Base-by-base conservation (phyloP, 202 grass and related monocot genomes). In the Schoenoplectus triqueter region DNA sequence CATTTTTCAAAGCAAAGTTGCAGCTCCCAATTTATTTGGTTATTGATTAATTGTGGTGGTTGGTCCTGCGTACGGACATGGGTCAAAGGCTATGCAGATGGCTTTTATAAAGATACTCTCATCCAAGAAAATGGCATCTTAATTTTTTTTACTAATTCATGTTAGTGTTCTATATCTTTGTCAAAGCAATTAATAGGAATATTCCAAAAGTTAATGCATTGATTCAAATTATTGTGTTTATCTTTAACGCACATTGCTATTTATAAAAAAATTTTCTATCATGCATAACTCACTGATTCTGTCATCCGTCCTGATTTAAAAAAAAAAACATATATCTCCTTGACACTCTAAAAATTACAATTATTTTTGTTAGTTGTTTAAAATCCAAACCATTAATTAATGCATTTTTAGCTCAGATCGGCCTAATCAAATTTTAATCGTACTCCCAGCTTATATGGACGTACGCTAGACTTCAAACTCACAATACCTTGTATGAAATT, bases 261-360 rank as follows among this genome's bases (percentile, higher is more conserved):
- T 31, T 31, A 31, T 31, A 31, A 31, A 31, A 31, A 31, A 31
- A 31, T 0, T 31, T 31, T 31, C 31, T 0, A 77, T 56, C 73
- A 77, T 14, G 73, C 21, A 77, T 77, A 77, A 50, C 21, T 77
- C 50, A 77, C 73, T n/a, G 21, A 2, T 31, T 13, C 21, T 77
- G 73, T 73, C 70, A 73, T 10, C 46, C 1, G 47, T 17, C 46
- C 46, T 45, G 49, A n/a, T 73, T 31, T 31, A 31, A 31, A 31
- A 31, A 31, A 31, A 31, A 31, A 31, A 31, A 31, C 31, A 31
- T 31, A 31, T 31, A 31, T 31, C 31, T 31, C 31, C 31, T 31
- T 31, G 31, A 31, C 31, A 31, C 31, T 31, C 31, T 31, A 31
- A 31, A 31, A 31, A 31, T 31, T 31, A 31, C 31, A 31, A 31